Percentiles rank a stretch among this genome's conserved stretches.
phyloP scores from a whole-genome alignment of 176 grass and related monocot species.

The Pontederia crassipes region DNA sequence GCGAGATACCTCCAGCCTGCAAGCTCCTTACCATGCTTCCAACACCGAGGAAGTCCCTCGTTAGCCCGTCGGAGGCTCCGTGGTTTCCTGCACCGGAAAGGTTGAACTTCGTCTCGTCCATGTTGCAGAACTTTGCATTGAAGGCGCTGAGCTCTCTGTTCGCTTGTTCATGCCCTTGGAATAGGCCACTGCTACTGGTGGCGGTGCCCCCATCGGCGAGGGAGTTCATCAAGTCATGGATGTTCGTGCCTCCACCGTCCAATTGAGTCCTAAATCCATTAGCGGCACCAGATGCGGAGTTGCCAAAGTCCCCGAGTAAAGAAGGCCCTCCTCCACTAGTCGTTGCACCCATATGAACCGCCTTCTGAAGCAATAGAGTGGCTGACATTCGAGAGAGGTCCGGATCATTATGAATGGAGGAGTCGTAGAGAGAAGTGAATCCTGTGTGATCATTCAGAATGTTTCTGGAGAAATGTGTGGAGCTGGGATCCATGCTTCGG shows the following conservation, averaged over 20 bases:
- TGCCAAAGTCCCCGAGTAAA: conserved; percentile 40
- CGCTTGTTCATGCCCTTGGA: neutral
- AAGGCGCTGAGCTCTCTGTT: conserved; percentile 14
- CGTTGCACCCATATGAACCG: conserved; percentile 84
- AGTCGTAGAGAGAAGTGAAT: conserved; percentile 17
- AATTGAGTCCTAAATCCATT: conserved; percentile 21
- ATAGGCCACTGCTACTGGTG: neutral
- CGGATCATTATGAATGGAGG: conserved; percentile 47
- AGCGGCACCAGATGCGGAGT: conserved; percentile 19
- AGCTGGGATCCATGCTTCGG: neutral
- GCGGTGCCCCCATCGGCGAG: conserved; percentile 32
- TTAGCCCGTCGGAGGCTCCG: conserved; percentile 42
- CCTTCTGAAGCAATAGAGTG: conserved; percentile 86
- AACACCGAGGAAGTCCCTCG: conserved; percentile 86
- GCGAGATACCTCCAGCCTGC: conserved; percentile 22
- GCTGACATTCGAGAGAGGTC: conserved; percentile 89
- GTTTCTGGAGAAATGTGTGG: conserved; percentile 51
- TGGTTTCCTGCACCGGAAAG: conserved; percentile 26
- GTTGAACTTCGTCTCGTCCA: conserved; percentile 72
- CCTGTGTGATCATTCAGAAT: conserved; percentile 46
- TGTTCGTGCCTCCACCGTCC: conserved; percentile 44
- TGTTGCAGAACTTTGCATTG: conserved; percentile 42
- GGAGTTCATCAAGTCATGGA: conserved; percentile 89
- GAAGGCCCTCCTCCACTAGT: conserved; percentile 39
- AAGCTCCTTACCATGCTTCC: conserved; percentile 50